phyloP scores from a whole-genome alignment of 495 filamentous ascomycete species.

The Neurospora pannonica region DNA sequence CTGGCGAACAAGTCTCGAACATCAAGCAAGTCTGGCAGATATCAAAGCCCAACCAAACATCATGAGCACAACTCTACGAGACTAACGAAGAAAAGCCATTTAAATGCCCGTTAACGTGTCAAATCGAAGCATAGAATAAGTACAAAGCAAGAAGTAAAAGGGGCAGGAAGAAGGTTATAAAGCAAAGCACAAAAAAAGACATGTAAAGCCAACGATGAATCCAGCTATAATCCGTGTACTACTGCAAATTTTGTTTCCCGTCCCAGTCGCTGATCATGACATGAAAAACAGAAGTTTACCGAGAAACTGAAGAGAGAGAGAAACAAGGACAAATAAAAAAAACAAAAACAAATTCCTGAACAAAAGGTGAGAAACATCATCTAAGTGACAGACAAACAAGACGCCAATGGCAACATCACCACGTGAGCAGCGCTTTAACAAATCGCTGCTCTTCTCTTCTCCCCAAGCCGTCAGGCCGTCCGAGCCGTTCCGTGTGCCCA shows the following conservation, averaged over 20 bases:
- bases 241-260: slow-evolving; percentile 3
- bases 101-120: not conserved
- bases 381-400: not conserved
- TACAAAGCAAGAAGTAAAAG: slow-evolving; percentile 5
- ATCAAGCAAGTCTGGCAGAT: not conserved
- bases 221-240: not conserved
- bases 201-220: slow-evolving; percentile 1
- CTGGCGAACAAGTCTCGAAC: not conserved
- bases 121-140: not conserved
- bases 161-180: not conserved
- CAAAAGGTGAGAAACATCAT: not conserved
- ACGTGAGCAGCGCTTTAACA: not conserved
- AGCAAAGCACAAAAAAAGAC: not conserved
- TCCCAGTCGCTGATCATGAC: not conserved
- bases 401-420: not conserved
- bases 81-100: not conserved
- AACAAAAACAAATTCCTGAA: not conserved
- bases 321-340: slow-evolving; percentile 1
- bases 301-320: not conserved
- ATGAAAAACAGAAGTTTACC: not conserved
- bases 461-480: not conserved
- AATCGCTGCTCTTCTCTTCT: not conserved
- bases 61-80: not conserved
- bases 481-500: not conserved
- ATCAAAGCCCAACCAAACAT: too few relatives aligned